Base-by-base conservation (phyloP, 2,329 filamentous ascomycete genomes). In the Dactylellina leptospora region DNA sequence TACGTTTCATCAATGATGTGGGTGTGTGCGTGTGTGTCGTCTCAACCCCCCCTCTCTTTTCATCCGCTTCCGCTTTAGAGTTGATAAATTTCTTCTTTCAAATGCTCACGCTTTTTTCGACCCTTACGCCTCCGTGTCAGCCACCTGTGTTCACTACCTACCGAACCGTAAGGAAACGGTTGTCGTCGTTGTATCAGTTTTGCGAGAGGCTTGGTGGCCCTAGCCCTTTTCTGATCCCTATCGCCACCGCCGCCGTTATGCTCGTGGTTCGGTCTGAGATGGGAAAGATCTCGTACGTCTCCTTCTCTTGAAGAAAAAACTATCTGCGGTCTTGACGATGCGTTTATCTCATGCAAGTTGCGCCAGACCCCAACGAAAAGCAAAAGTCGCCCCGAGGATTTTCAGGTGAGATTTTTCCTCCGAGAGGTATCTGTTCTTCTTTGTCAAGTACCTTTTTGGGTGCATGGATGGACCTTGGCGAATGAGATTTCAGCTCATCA, bases 401-500 rank as follows among this genome's bases (percentile, higher is more conserved):
- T 40, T 63, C 51, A 62, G 66, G 66, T 71, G 25, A 63, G 66
- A 50, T 56, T 51, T 71, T 70, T 58, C 27, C 56, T 45, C 63
- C 66, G 50, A 58, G 45, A 56, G 44, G 44, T 61, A 62, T 56
- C 36, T 71, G 51, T 62, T 71, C 51, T 60, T 69, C 55, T 62
- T 63, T 40, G 50, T 71, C 66, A 63, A 56, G 66, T 58, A 71
- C 50, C 66, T 62, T 45, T 62, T 62, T 60, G 40, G 58, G 56
- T 56, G 64, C 66, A 71, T 71, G 58, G 60, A 71, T 59, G 50
- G 58, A 38, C 66, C 66, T 62, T 71, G 66, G 66, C 66, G 66
- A 71, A 71, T 63, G 58, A 62, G 59, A 63, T 51, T 63, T 62
- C 58, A 71, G 66, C 51, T 63, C 58, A 56, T 61, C 42, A 58